Conservation (phyloP, 2,329 filamentous ascomycete species). For the Torrubiella hemipterigena region DNA sequence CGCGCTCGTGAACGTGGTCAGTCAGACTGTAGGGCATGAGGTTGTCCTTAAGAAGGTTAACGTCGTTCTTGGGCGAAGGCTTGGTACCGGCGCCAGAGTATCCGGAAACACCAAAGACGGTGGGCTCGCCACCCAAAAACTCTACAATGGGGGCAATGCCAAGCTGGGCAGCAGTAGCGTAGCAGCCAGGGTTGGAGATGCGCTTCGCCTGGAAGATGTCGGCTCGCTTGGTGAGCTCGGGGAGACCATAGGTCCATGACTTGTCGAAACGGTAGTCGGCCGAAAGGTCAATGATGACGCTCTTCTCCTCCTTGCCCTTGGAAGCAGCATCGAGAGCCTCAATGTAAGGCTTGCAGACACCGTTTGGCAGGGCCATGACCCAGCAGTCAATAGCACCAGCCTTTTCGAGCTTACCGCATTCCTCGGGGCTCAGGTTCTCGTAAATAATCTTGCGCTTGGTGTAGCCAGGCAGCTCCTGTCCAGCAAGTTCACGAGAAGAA, state of each 20-base stretch:
- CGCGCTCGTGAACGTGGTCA: conserved; percentile 88
- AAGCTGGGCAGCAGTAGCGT: conserved; percentile 85
- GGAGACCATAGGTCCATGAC: conserved; percentile 80
- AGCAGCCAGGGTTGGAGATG: conserved; percentile 91
- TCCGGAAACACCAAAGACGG: conserved; percentile 81
- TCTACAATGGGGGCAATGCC: conserved; percentile 74
- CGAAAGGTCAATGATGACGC: conserved; percentile 85
- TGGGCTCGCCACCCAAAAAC: conserved; percentile 65
- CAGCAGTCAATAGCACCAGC: conserved; percentile 83
- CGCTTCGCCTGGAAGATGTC: conserved; percentile 67
- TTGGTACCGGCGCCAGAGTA: conserved; percentile 95
- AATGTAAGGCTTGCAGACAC: conserved; percentile 86
- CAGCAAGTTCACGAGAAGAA: conserved; percentile 82
- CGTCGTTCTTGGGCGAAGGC: conserved; percentile 86
- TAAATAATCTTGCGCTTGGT: conserved; percentile 86
- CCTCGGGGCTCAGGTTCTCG: conserved; percentile 78
- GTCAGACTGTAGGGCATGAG: conserved; percentile 69
- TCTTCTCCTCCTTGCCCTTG: conserved; percentile 40
- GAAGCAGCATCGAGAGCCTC: conserved; percentile 70
- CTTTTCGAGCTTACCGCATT: conserved; percentile 74
- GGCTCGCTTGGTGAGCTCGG: conserved; percentile 68
- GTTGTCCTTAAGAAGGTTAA: conserved; percentile 72
- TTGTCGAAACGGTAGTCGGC: conserved; percentile 88
- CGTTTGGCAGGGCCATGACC: conserved; percentile 95
- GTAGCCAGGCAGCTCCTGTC: conserved; percentile 80